Evolutionary conservation across 163 green algal species (phyloP), one percentile per base, ranked within the genome.

Genomic region (Chloromonas sp.): DNA sequence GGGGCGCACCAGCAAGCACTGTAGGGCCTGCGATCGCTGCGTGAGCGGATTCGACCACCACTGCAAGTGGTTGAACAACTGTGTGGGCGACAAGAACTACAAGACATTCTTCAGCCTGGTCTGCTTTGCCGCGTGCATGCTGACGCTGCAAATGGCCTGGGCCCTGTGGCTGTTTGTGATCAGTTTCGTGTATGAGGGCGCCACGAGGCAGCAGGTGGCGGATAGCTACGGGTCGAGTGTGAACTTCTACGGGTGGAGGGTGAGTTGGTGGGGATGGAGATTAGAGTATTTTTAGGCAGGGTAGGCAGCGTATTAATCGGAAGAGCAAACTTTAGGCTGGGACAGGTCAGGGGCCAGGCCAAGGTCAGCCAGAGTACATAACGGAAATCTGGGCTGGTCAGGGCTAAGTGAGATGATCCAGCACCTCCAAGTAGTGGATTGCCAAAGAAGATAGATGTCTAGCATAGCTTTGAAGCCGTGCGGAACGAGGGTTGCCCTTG

Each of bases 61-160:
- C 87, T 97, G 94, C 89, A 92, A 93, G 60, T 97, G 93, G 92
- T 87, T 96, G 2, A 96, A 97, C 89, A 96, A 94, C 88, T 97
- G 94, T 89, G 87, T 97, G 0, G 94, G 93, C 58, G 66, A 61
- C 0, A 89, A 71, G 58, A 96, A 96, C 89, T 96, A 96, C 89
- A 61, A 80, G 59, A 14, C 85, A 14, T 97, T 97, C 90, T 91
- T 97, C 70, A 36, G 79, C 11, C 89, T 95, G 0, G 85, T 96
- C 0, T 78, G 36, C 36, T 76, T 71, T 57, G 87, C 88, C 1
- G 77, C 89, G 58, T 81, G 81, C 36, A 84, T 94, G 81, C 82
- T 93, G 0, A 71, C 85, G 59, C 11, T 91, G 59, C 89, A 93
- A 80, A 78, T 89, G 13, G 89, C 80, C 0, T 86, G 84, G 82